These are phyloP conservation scores for Ustilago crameri DNA, from an alignment of 1,284 basidiomycete species.

Conservation along the genomic window DNA sequence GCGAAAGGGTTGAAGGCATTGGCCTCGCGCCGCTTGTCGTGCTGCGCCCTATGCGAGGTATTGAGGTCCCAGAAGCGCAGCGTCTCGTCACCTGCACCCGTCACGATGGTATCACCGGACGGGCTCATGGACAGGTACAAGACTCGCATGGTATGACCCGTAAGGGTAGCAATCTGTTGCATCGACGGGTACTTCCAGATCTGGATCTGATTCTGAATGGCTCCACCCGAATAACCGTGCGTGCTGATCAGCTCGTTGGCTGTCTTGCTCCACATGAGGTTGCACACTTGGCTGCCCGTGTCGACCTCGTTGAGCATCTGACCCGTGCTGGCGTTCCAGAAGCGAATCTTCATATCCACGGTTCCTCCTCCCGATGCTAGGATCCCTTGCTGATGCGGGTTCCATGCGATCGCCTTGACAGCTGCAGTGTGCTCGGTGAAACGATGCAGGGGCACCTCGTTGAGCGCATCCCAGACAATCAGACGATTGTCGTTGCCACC, in stretches of 20 bases:
- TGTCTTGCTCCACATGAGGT: slow-evolving; percentile 90
- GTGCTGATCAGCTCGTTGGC: slow-evolving; percentile 98
- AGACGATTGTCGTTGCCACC: slow-evolving; percentile 99
- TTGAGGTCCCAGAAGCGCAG: slow-evolving; percentile 81
- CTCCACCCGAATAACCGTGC: slow-evolving; percentile 92
- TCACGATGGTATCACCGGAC: slow-evolving; percentile 96
- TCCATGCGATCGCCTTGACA: slow-evolving; percentile 98
- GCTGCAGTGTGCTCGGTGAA: slow-evolving; percentile 97
- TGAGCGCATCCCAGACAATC: slow-evolving; percentile 85
- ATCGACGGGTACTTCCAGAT: slow-evolving; percentile 93
- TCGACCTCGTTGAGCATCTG: slow-evolving; percentile 74
- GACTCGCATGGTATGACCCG: slow-evolving; percentile 87
- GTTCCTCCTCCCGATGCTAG: slow-evolving; percentile 97
- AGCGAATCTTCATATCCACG: slow-evolving; percentile 93
- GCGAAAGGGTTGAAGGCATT: slow-evolving; percentile 61
- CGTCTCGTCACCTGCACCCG: slow-evolving; percentile 97
- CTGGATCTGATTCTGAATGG: slow-evolving; percentile 96
- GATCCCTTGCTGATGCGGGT: slow-evolving; percentile 89
- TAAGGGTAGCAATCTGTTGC: slow-evolving; percentile 81
- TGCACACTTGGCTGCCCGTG: slow-evolving; percentile 78
- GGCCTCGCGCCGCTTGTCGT: slow-evolving; percentile 49
- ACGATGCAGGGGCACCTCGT: slow-evolving; percentile 79
- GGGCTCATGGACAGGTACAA: slow-evolving; percentile 96
- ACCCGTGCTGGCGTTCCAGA: slow-evolving; percentile 94
- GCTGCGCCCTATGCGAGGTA: slow-evolving; percentile 47